Evolutionary conservation across 2,329 filamentous ascomycete species (phyloP), one percentile per base, ranked within the genome.

Genomic region (Gnomoniopsis sp.): DNA sequence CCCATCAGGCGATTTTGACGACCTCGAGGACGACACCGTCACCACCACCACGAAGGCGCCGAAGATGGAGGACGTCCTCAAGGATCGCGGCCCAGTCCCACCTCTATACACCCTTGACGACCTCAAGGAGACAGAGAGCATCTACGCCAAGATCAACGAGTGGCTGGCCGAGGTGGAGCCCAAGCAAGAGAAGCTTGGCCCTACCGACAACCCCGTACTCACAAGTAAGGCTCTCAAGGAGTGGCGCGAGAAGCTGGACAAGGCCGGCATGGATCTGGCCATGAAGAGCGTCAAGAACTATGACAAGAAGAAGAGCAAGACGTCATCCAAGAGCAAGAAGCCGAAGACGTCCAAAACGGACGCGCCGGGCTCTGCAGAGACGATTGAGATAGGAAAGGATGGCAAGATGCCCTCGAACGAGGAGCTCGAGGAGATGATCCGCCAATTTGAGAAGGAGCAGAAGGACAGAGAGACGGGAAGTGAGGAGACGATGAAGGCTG

Each of bases 141-240:
- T 86, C 19, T 84, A 87, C 67, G 81, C 85, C 30, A 80, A 83
- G 15, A 84, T 87, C 19, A 76, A 81, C 17, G 78, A 81, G 21
- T 99, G 93, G 93, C 79, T 99, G 21, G 82, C 86, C 34, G 83
- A 88, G 64, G 88, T 89, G 69, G 75, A 90, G 50, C 77, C 80
- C 2, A 81, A 83, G 65, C 93, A 98, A 73, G 83, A 86, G 33
- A 87, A 85, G 65, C 83, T 96, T 3, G 76, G 81, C 17, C 75
- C 79, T 2, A 86, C 86, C 2, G 90, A 91, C 11, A 87, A 98
- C 64, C 90, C 91, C 0, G 87, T 87, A 7, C 79, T 96, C 10
- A 81, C 88, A 0, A 77, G 86, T 64, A 87, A 88, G 68, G 93
- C 96, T 30, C 73, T 96, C 33, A 77, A 85, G 59, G 79, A 78